Evolutionary conservation across 2,329 filamentous ascomycete genomes (phyloP), one percentile per base, ranked within the genome.

Genomic region (Phyllosticta citriasiana): DNA sequence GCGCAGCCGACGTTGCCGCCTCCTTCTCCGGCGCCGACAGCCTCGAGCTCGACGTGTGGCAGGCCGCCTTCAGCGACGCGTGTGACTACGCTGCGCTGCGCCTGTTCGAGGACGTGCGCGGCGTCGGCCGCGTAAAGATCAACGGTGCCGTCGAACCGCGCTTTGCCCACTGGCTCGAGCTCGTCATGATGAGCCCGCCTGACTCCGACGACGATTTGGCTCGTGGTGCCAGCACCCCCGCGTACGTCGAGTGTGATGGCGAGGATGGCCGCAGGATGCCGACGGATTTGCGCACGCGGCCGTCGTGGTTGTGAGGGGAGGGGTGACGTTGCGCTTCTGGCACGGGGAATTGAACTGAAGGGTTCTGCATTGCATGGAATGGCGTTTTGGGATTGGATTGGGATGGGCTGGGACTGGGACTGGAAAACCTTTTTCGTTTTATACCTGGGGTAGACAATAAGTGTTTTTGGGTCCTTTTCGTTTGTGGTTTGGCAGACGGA

Each of bases 41-140:
- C 59, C 67, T 82, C 19, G 77, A 78, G 58, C 69, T 83, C n/a
- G 74, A 79, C 53, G 78, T 79, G 3, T 80, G 78, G 66, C 78
- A 82, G 66, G 68, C 74, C 1, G 68, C 67, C 65, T 73, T 69
- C 57, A 16, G 40, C 40, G 68, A 70, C 27, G 69, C 65, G 12
- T 77, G 73, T 25, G 76, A 77, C 61, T 76, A 75, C 30, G 65
- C 66, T 0, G 75, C 77, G 1, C 64, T 82, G 67, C 71, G 64
- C 55, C 65, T 79, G 40, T 80, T 82, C 63, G 74, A 76, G 56
- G 76, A 72, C 0, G 72, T 82, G 0, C 69, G 79, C 58, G 79
- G 75, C 0, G 78, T 82, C 4, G 68, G 71, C 52, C 73, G 69
- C 40, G 75, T 73, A n/a, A 72, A 66, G 51, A 71, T 82, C 65